Conservation (phyloP, 2,329 filamentous ascomycete genomes). For the Orbilia blumenaviensis region DNA sequence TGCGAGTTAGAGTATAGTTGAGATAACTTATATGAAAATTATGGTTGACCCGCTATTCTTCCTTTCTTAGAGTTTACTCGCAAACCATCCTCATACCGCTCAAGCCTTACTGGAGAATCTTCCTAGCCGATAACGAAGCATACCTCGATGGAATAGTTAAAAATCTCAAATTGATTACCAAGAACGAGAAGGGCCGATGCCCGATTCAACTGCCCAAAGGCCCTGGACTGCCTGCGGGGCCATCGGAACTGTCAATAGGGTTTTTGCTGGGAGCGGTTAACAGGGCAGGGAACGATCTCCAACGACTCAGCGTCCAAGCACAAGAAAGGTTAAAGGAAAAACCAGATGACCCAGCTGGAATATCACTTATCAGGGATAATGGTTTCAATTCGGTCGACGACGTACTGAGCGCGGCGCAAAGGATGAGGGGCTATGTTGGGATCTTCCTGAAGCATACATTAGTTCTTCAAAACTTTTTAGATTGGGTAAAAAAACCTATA, state of each 20-base stretch:
- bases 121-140: not conserved
- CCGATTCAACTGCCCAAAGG: not conserved
- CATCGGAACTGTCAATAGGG: not conserved
- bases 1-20: too few relatives aligned
- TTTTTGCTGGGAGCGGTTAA: too few relatives aligned
- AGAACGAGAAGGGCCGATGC: not conserved
- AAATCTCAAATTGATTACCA: not conserved
- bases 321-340: too few relatives aligned
- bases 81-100: not conserved
- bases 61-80: not conserved
- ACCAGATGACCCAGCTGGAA: too few relatives aligned
- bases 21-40: too few relatives aligned
- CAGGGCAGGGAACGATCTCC: too few relatives aligned
- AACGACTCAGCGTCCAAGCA: too few relatives aligned
- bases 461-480: too few relatives aligned
- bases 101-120: not conserved
- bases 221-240: too few relatives aligned
- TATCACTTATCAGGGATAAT: too few relatives aligned
- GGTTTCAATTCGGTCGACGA: not conserved
- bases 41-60: not conserved
- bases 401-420: not conserved
- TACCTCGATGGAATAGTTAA: not conserved
- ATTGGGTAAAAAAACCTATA: not conserved
- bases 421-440: not conserved
- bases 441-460: too few relatives aligned